These are phyloP conservation scores for Wickerhamomyces chambardii DNA, from an alignment of 805 yeast genomes.

Conservation along the genomic window DNA sequence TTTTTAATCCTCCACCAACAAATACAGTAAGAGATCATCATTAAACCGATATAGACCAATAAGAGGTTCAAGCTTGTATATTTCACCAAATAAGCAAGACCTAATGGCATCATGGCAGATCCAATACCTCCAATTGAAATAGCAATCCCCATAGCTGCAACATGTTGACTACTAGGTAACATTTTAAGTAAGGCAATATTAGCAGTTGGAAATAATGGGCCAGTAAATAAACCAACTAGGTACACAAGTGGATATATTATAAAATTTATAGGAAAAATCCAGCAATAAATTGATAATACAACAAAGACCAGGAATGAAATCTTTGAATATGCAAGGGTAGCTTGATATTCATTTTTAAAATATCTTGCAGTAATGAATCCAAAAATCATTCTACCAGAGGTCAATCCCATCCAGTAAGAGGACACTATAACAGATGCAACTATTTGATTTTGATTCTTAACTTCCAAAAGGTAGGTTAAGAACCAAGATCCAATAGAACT, in stretches of 20 bases:
- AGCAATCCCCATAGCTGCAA: constrained; percentile 63
- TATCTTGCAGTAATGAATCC: constrained; percentile 43
- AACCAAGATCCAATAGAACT: constrained; percentile 67
- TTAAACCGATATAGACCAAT: background rate
- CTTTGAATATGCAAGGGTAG: constrained; percentile 23
- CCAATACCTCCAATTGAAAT: constrained; percentile 82
- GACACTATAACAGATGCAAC: constrained; percentile 56
- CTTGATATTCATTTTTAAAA: constrained; percentile 35
- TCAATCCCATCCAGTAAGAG: constrained; percentile 66
- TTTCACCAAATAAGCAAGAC: constrained; percentile 37
- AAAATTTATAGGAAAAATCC: constrained; percentile 20
- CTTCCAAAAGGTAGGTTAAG: constrained; percentile 49
- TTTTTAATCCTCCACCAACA: background rate
- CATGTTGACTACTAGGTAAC: constrained; percentile 51
- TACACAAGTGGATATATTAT: constrained; percentile 33
- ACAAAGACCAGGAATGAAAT: constrained; percentile 20
- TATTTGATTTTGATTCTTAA: constrained; percentile 36
- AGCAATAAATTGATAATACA: constrained; percentile 19
- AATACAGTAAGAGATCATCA: background rate
- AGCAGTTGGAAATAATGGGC: constrained; percentile 69
- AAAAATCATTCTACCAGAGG: constrained; percentile 50
- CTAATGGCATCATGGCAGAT: constrained; percentile 65
- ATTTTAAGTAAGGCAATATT: constrained; percentile 54
- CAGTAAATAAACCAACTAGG: constrained; percentile 49
- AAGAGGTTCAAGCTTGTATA: constrained; percentile 1